Evolutionary conservation across 495 filamentous ascomycete genomes (phyloP), one percentile per base, ranked within the genome.

Genomic region (Trichocladium antarcticum): DNA sequence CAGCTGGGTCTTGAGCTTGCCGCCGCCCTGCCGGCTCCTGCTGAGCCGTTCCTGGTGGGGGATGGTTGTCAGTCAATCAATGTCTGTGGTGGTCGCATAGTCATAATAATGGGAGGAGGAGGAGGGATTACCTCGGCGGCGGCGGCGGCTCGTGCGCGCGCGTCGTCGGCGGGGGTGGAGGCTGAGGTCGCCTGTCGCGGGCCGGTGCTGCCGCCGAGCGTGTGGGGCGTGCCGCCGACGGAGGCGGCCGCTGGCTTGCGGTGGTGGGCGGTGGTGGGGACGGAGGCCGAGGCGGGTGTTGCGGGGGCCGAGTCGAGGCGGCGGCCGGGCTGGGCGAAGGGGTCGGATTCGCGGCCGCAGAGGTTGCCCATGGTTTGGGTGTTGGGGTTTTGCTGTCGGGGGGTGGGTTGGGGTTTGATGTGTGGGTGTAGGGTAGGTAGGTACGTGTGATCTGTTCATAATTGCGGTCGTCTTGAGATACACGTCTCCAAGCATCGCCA

Each of bases 101-200:
- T n/a, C n/a, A n/a, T n/a, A n/a, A n/a, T n/a, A n/a, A n/a, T n/a
- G n/a, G n/a, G n/a, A n/a, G n/a, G n/a, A n/a, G n/a, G n/a, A n/a
- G n/a, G n/a, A n/a, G n/a, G n/a, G n/a, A n/a, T 27, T n/a, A 85
- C 82, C 77, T 85, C 79, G 12, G 83, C 84, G 17, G 84, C 83
- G 37, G 75, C 70, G 0, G 81, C 82, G 0, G 84, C 83, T 52
- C 76, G 78, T 45, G 58, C 64, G 54, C 74, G 69, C 31, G 76
- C 79, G 41, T 83, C 77, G 22, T 67, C 69, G 9, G 45, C 35
- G 16, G 37, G 38, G 9, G 45, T 29, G 16, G 37, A 38, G 35
- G 28, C 32, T 17, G 17, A 22, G 3, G 34, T 3, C 24, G 42
- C 24, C n/a, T 39, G 0, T 14, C 31, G 6, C 6, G 48, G 15